These are phyloP conservation scores for Phytophthora ramorum DNA, from an alignment of 352 stramenopile species.

Conservation along the genomic window DNA sequence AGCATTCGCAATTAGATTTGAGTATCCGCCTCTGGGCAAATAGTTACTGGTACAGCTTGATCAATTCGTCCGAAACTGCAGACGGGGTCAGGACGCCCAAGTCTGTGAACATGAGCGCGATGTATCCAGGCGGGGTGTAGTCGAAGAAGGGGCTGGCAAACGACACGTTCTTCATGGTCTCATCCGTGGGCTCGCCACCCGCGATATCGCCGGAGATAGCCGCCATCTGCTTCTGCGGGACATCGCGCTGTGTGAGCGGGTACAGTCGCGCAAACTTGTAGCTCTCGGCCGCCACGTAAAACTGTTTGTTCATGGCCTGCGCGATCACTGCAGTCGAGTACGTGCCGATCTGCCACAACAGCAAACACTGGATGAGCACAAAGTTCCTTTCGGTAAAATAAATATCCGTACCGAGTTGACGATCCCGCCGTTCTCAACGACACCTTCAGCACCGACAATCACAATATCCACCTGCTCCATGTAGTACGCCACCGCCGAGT, in stretches of 20 bases:
- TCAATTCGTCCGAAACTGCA: conserved; percentile 98
- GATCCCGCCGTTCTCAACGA: conserved; percentile 98
- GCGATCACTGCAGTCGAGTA: conserved; percentile 95
- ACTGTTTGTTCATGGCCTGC: conserved; percentile 95
- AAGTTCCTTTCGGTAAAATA: too few species aligned
- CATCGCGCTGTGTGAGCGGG: conserved; percentile 96
- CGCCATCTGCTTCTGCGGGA: conserved; percentile 83
- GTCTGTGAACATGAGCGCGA: conserved; percentile 98
- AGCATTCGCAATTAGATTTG: neutral
- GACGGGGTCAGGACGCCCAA: conserved; percentile 97
- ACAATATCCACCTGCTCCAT: conserved; percentile 98
- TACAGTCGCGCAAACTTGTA: conserved; percentile 99
- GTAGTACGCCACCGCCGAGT: conserved; percentile 95
- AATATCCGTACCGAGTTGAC: conserved; percentile 93
- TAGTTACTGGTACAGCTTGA: conserved; percentile 97
- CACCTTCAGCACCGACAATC: conserved; percentile 95
- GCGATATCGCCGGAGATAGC: conserved; percentile 44
- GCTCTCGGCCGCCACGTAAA: conserved; percentile 98
- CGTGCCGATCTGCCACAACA: conserved; percentile 88
- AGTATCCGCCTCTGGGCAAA: conserved; percentile 18
- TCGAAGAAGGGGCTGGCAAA: conserved; percentile 94
- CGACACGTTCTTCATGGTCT: conserved; percentile 66
- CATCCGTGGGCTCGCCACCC: conserved; percentile 26
- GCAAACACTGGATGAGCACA: neutral
- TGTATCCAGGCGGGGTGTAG: conserved; percentile 98